phyloP scores from a whole-genome alignment of 139 green algal genomes.

The Chlorella vulgaris region DNA sequence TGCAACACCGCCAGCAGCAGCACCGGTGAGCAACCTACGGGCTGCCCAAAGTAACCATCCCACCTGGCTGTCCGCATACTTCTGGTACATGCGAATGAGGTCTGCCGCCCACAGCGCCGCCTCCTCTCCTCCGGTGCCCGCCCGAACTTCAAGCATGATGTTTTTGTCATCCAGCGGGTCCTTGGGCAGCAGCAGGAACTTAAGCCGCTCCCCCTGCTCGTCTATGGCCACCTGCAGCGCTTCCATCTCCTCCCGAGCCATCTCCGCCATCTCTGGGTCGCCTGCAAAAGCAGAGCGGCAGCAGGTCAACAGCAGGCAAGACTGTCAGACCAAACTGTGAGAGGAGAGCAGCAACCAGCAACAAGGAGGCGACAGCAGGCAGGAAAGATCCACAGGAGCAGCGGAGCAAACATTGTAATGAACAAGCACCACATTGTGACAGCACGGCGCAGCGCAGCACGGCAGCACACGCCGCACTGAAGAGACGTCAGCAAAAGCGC shows the following conservation, averaged over 20 bases:
- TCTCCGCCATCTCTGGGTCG: constrained; percentile 75
- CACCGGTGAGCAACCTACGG: not conserved
- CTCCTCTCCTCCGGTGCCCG: constrained; percentile 86
- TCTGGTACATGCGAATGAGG: constrained; percentile 78
- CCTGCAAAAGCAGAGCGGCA: constrained; percentile 31
- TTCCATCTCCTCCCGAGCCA: constrained; percentile 76
- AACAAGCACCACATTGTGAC: no score
- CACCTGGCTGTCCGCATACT: constrained; percentile 50
- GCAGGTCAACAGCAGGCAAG: not conserved
- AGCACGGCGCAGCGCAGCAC: no score
- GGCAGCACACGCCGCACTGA: no score
- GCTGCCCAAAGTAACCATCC: not conserved
- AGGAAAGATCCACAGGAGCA: no score
- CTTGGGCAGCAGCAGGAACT: constrained; percentile 86
- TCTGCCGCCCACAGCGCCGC: constrained; percentile 82
- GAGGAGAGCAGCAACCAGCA: no score
- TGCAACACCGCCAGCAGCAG: no score
- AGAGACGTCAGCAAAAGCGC: not conserved
- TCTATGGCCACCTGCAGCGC: constrained; percentile 32
- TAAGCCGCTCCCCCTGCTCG: constrained; percentile 64
- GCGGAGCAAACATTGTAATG: no score
- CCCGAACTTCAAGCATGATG: constrained; percentile 92
- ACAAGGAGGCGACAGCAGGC: no score
- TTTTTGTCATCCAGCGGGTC: constrained; percentile 93
- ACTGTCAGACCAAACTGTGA: no score